Conservation (phyloP, 495 filamentous ascomycete genomes). For the Penicillium paradoxum region DNA sequence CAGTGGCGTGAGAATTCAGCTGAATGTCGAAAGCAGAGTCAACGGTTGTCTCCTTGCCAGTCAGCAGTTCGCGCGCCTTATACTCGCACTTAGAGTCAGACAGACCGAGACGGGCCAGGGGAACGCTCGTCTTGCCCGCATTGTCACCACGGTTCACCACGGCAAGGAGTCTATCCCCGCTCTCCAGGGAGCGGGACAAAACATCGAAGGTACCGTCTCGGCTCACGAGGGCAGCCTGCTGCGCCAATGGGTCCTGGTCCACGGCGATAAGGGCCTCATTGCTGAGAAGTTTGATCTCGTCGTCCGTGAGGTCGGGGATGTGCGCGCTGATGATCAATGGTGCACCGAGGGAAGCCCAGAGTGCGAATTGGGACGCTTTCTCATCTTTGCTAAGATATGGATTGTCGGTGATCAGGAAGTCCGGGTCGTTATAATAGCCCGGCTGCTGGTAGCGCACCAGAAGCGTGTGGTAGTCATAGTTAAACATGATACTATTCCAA, state of each 20-base stretch:
- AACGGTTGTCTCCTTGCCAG: constrained; percentile 9
- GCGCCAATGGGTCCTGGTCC: constrained; percentile 36
- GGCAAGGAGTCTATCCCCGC: constrained; percentile 29
- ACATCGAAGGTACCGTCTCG: constrained; percentile 31
- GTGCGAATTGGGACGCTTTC: constrained; percentile 38
- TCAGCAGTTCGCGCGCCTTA: constrained; percentile 19
- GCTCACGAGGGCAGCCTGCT: constrained; percentile 38
- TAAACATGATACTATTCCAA: constrained; percentile 42
- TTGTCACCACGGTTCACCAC: constrained; percentile 29
- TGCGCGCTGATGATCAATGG: constrained; percentile 41
- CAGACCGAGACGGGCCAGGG: constrained; percentile 22
- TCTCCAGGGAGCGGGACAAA: constrained; percentile 26
- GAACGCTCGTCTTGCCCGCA: constrained; percentile 13
- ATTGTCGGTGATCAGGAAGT: constrained; percentile 41
- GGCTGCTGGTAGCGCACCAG: constrained; percentile 39
- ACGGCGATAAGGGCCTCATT: constrained; percentile 37
- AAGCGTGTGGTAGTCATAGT: constrained; percentile 33
- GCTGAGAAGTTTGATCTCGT: constrained; percentile 29
- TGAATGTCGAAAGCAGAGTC: constrained; percentile 13
- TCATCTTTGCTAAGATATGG: constrained; percentile 31
- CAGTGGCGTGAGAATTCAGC: constrained; percentile 27
- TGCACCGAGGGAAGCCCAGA: constrained; percentile 38
- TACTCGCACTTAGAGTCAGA: constrained; percentile 15
- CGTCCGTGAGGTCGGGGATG: constrained; percentile 30
- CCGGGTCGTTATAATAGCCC: constrained; percentile 42